Evolutionary conservation across 2,329 filamentous ascomycete genomes (phyloP).

Genomic region (Mycosphaerella sp.): DNA sequence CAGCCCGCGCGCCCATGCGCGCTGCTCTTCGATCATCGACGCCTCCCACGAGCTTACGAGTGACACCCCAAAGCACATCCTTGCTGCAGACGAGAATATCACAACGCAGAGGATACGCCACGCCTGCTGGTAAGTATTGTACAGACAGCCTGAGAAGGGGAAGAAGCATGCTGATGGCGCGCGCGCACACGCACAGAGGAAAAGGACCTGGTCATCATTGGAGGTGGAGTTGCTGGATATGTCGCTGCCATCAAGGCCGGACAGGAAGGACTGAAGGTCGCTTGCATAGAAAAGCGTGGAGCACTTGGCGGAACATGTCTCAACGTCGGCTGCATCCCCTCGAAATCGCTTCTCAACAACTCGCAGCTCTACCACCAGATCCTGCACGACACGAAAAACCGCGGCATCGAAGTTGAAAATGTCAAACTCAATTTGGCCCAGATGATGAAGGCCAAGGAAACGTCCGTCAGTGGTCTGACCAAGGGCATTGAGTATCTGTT

Average conservation of each 20-base stretch:
- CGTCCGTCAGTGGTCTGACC: constrained; percentile 77
- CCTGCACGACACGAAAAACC: constrained; percentile 87
- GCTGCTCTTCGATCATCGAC: constrained; percentile 22
- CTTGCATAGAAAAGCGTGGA: constrained; percentile 98
- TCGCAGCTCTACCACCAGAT: constrained; percentile 97
- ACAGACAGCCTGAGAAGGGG: neutral
- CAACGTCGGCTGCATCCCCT: constrained; percentile 98
- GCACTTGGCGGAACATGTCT: constrained; percentile 92
- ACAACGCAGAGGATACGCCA: constrained; percentile 52
- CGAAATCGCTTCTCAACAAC: constrained; percentile 99
- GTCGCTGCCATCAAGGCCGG: constrained; percentile 99
- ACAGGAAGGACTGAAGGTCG: constrained; percentile 92
- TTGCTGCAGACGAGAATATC: constrained; percentile 47
- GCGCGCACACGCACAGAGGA: constrained; percentile 54
- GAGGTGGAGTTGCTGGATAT: constrained; percentile 96
- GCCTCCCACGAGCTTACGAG: constrained; percentile 20
- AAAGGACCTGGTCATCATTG: constrained; percentile 96
- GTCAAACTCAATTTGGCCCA: constrained; percentile 91
- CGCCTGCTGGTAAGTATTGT: constrained; percentile 42
- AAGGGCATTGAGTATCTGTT: constrained; percentile 98
- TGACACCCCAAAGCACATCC: constrained; percentile 35
- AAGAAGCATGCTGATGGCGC: constrained; percentile 28
- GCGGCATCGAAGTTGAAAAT: constrained; percentile 94
- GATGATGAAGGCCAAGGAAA: constrained; percentile 99
- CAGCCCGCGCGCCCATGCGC: constrained; percentile 21